Conservation (phyloP, 2,329 filamentous ascomycete species). For the Sclerotinia subarctica region DNA sequence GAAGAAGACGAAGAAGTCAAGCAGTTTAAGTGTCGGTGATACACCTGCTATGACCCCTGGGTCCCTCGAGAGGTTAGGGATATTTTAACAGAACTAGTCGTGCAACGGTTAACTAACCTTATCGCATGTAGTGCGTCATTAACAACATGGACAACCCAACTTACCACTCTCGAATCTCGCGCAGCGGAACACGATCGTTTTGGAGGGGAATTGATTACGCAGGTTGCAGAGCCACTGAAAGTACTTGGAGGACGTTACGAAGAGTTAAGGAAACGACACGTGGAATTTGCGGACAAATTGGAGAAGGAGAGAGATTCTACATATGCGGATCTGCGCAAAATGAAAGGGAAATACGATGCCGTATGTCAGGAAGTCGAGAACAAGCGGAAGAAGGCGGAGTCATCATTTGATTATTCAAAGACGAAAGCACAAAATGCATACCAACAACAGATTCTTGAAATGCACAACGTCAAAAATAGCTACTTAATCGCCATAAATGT, state of each 20-base stretch:
- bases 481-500: conserved; percentile 96
- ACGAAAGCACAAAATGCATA: conserved; percentile 86
- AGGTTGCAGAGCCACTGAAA: conserved; percentile 85
- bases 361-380: conserved; percentile 93
- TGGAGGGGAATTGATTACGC: conserved; percentile 70
- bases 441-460: conserved; percentile 87
- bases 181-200: conserved; percentile 88
- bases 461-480: conserved; percentile 98
- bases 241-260: conserved; percentile 73
- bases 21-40: conserved; percentile 87
- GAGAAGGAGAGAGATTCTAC: conserved; percentile 84
- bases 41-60: conserved; percentile 90
- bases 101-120: conserved; percentile 15
- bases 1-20: conserved; percentile 88
- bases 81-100: conserved; percentile 11
- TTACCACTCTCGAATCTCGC: conserved; percentile 82
- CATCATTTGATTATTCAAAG: conserved; percentile 82
- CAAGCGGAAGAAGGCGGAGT: conserved; percentile 90
- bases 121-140: conserved; percentile 68
- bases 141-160: conserved; percentile 93
- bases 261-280: conserved; percentile 86
- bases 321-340: conserved; percentile 83
- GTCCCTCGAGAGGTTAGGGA: conserved; percentile 74
- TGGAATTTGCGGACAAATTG: conserved; percentile 82
- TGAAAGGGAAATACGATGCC: conserved; percentile 88